Conservation (phyloP, 768 basidiomycete genomes). For the Pulveroboletus sp. region DNA sequence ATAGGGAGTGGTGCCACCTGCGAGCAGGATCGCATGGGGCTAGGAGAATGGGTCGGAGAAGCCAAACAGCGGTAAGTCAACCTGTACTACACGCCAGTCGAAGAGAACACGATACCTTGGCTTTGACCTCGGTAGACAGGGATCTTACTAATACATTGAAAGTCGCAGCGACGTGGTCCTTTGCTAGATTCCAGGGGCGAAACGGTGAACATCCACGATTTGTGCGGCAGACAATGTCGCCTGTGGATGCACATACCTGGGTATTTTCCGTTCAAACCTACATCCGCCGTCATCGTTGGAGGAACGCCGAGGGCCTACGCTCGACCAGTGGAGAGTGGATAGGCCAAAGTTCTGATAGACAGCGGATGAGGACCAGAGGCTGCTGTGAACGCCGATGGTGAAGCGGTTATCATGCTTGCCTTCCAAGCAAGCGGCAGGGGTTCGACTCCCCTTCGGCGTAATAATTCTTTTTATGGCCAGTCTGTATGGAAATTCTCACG, state of each 20-base stretch:
- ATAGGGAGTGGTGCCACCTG: conserved; percentile 57
- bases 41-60: conserved; percentile 20
- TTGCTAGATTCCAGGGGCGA: conserved; percentile 33
- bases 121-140: conserved; percentile 44
- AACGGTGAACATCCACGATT: not conserved
- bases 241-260: conserved; percentile 15
- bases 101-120: conserved; percentile 41
- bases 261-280: conserved; percentile 14
- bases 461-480: not conserved
- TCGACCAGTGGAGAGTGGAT: not conserved
- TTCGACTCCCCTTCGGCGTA: conserved; percentile 68
- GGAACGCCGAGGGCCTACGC: not conserved
- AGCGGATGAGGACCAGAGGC: not conserved
- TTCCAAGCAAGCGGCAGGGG: conserved; percentile 77
- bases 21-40: conserved; percentile 67
- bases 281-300: conserved; percentile 5
- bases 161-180: conserved; percentile 48
- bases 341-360: no score
- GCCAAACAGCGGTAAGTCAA: not conserved
- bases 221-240: not conserved
- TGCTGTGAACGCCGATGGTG: conserved; percentile 59
- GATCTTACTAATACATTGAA: conserved; percentile 47
- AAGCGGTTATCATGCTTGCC: conserved; percentile 93
- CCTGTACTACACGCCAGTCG: not conserved
- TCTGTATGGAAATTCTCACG: not conserved